These are phyloP conservation scores for Ceriops tagal DNA, from an alignment of 345 rosid genomes.

Conservation along the genomic window DNA sequence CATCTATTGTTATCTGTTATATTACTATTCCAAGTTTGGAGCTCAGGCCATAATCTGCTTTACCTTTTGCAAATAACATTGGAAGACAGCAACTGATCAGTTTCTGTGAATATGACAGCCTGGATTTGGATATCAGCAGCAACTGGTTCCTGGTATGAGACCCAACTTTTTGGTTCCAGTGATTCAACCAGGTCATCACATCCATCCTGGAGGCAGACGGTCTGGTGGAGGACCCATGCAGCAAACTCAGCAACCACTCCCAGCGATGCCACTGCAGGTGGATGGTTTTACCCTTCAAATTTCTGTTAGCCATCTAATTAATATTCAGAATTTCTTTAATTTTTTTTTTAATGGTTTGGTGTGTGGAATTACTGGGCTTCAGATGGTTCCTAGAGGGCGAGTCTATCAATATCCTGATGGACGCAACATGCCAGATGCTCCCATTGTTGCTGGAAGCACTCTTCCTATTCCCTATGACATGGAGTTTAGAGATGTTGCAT, in stretches of 20 bases:
- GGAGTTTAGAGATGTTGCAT: constrained; percentile 3
- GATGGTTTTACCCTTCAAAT: background rate
- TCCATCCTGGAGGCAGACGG: constrained; percentile 14
- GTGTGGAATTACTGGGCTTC: background rate
- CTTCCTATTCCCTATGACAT: background rate
- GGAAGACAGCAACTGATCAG: background rate
- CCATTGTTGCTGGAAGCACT: background rate
- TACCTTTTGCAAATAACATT: background rate
- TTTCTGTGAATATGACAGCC: constrained; percentile 2
- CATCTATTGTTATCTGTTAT: too few species aligned
- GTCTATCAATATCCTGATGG: constrained; percentile 10
- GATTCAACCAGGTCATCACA: constrained; percentile 19
- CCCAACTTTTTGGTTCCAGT: constrained; percentile 17
- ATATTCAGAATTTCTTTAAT: background rate
- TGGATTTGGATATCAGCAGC: constrained; percentile 22
- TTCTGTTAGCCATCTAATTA: background rate
- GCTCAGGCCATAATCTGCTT: background rate
- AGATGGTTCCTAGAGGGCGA: constrained; percentile 20
- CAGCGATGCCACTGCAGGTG: constrained; percentile 14
- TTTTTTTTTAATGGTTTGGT: background rate
- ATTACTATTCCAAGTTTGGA: too few species aligned
- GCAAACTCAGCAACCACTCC: constrained; percentile 11
- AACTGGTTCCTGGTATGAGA: constrained; percentile 20
- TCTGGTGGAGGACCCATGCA: constrained; percentile 10
- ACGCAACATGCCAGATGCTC: constrained; percentile 14